Evolutionary conservation across 2,329 filamentous ascomycete genomes (phyloP).

Genomic region (Pseudogymnoascus sp.): DNA sequence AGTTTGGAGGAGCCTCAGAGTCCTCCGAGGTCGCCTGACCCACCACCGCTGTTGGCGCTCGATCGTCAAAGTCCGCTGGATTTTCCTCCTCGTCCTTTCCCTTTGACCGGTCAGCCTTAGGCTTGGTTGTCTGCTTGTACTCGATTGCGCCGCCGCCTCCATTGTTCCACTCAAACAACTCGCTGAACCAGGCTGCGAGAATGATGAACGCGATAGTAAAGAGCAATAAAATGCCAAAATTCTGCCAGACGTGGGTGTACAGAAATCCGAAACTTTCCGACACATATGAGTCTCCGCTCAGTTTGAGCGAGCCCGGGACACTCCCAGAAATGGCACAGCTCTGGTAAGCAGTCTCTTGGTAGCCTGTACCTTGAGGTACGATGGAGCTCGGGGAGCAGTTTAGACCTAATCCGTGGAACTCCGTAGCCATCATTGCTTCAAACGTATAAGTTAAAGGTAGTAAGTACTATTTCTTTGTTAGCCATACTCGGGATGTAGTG

Average conservation of each 20-base stretch:
- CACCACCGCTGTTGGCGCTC: background rate
- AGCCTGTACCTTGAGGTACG: background rate
- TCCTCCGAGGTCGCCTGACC: constrained; percentile 14
- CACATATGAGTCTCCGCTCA: background rate
- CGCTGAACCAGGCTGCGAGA: constrained; percentile 51
- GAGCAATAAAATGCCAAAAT: constrained; percentile 44
- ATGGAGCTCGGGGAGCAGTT: background rate
- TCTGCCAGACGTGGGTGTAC: constrained; percentile 48
- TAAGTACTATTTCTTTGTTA: background rate
- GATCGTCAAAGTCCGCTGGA: background rate
- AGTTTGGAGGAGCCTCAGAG: constrained; percentile 3
- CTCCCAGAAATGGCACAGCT: constrained; percentile 50
- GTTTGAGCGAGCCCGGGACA: constrained; percentile 35
- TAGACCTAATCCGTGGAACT: constrained; percentile 54
- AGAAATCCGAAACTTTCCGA: constrained; percentile 31
- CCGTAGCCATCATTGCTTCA: constrained; percentile 61
- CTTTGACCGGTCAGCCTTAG: background rate
- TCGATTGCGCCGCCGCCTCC: background rate
- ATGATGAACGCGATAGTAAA: constrained; percentile 24
- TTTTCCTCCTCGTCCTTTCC: constrained; percentile 10
- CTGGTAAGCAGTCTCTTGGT: constrained; percentile 29
- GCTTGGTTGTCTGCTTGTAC: background rate
- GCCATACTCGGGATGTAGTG: background rate
- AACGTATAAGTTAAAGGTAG: constrained; percentile 55
- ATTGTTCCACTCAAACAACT: constrained; percentile 24